These are phyloP conservation scores for Debaryomyces nepalensis DNA, from an alignment of 1,139 yeast species.

Conservation along the genomic window DNA sequence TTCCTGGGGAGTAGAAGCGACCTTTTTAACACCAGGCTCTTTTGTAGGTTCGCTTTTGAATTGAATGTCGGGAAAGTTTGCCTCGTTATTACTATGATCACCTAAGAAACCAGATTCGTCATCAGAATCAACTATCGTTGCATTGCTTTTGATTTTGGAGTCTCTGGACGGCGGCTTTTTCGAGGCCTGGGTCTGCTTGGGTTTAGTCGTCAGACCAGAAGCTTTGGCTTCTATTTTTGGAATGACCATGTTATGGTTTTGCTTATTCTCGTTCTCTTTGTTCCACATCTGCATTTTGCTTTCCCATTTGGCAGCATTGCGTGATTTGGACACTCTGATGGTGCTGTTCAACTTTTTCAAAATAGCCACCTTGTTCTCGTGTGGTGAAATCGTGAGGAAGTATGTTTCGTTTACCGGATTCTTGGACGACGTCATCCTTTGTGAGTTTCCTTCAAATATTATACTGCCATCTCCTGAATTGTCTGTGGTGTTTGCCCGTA, in stretches of 20 bases:
- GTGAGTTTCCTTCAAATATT: conserved; percentile 47
- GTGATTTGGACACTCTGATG: conserved; percentile 41
- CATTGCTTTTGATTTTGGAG: conserved; percentile 13
- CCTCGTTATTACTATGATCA: conserved; percentile 45
- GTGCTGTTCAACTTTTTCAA: conserved; percentile 36
- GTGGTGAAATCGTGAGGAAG: conserved; percentile 31
- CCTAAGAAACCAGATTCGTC: conserved; percentile 33
- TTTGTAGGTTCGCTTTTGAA: conserved; percentile 5
- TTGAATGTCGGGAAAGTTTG: conserved; percentile 19
- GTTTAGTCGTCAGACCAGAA: not conserved
- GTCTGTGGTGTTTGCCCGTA: conserved; percentile 34
- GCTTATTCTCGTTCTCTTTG: conserved; percentile 8
- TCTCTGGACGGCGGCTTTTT: conserved; percentile 23
- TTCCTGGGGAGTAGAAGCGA: not conserved
- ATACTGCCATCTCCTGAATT: conserved; percentile 28
- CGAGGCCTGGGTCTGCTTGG: conserved; percentile 11
- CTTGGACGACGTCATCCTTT: conserved; percentile 28
- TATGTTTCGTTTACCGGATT: conserved; percentile 33
- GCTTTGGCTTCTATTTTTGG: conserved; percentile 8
- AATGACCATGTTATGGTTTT: conserved; percentile 5
- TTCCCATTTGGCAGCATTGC: conserved; percentile 33
- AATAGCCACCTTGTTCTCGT: conserved; percentile 23
- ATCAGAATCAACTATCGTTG: conserved; percentile 20
- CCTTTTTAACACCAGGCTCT: not conserved
- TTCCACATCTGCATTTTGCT: conserved; percentile 23